Base-by-base conservation (phyloP, 768 basidiomycete species). In the Plicaturopsis crispa region DNA sequence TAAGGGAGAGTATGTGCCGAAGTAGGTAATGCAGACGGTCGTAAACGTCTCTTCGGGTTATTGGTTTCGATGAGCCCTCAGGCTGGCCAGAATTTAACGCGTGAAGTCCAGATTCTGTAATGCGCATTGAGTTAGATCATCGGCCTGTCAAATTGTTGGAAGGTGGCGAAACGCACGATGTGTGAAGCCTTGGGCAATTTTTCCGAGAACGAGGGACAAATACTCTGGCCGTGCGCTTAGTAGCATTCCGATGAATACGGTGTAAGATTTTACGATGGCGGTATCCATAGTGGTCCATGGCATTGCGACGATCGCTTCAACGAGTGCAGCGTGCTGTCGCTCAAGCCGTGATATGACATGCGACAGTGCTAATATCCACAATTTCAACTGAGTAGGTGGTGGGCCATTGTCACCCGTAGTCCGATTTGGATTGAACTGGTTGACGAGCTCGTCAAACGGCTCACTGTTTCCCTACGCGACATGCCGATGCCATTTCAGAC, bases 231-330 rank as follows among this genome's bases (percentile, higher is more conserved):
- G 67, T 17, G 94, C 89, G 44, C 86, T 90, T 48, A 94, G 75
- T 28, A 99, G 76, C 68, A 93, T 88, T 19, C 89, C 87, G 34
- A 91, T 75, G 55, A 96, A 96, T 24, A 84, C 73, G 21, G 82
- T 84, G 61, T 94, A 97, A 4, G 82, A 80, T 59, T 83, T 84
- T 37, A 93, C 91, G 47, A 94, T 86, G 23, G 67, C 63, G 22
- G 74, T 74, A 52, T 94, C 92, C 60, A 90, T 77, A n/a, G 80
- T 86, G 12, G 86, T 82, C 96, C 96, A 99, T 10, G 91, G 89
- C 52, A 97, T 70, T 44, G 71, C 72, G 31, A 97, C 69, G 41
- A 98, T 76, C 11, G 92, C 89, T 44, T 92, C 78, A 24, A 97
- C 82, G 21, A 99, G 75, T 0, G 77, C 55, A 12, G 79, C 66